These are phyloP conservation scores for Rosa lucieae DNA, from an alignment of 306 rosid species.

Conservation along the genomic window DNA sequence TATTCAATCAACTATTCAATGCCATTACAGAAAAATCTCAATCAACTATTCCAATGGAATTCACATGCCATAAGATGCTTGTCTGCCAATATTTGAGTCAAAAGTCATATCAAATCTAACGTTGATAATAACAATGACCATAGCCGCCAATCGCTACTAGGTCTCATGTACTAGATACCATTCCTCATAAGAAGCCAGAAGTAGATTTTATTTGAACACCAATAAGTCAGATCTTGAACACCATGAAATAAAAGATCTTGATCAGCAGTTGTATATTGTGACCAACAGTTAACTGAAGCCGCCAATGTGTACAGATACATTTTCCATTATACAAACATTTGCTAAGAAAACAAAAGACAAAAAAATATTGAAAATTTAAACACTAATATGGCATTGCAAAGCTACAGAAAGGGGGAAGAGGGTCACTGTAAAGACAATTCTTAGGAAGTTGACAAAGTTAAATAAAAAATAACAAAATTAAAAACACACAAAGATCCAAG, in stretches of 20 bases:
- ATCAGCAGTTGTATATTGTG: not conserved
- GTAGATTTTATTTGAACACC: not conserved
- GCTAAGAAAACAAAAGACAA: not conserved
- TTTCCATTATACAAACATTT: not conserved
- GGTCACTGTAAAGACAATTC: not conserved
- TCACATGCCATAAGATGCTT: no score
- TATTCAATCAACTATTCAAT: not conserved
- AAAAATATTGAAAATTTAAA: not conserved
- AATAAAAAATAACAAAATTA: not conserved
- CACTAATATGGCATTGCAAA: not conserved
- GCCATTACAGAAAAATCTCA: not conserved
- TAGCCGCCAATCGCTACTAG: no score
- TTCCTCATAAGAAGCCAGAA: not conserved
- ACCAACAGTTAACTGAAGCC: not conserved
- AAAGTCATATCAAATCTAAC: no score
- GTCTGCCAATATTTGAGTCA: no score
- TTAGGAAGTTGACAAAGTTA: not conserved
- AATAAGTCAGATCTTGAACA: not conserved
- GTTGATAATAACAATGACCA: no score
- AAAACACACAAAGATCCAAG: conserved; percentile 3
- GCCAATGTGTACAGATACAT: not conserved
- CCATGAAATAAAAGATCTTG: not conserved
- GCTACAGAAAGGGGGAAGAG: not conserved
- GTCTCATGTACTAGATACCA: no score
- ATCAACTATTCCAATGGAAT: no score